Conservation (phyloP, 495 filamentous ascomycete species). For the Aspergillus sclerotiicarbonarius region DNA sequence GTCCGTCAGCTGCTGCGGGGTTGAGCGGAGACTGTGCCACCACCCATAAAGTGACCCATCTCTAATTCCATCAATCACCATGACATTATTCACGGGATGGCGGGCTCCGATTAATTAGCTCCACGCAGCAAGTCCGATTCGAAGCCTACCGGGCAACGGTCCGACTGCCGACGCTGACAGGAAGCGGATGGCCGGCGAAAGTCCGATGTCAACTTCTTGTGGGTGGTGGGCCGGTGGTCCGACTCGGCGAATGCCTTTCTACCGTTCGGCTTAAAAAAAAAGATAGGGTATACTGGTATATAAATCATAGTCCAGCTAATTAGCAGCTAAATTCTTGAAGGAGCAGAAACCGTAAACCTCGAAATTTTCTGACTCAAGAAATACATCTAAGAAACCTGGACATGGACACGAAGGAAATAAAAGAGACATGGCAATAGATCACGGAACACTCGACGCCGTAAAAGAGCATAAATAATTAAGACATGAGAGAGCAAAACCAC, state of each 20-base stretch:
- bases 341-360: constrained; percentile 12
- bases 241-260: too few relatives aligned
- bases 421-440: constrained; percentile 39
- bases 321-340: constrained; percentile 14
- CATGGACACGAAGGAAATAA: constrained; percentile 30
- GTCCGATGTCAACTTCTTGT: constrained; percentile 22
- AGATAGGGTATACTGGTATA: too few relatives aligned
- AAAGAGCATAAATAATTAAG: constrained; percentile 33
- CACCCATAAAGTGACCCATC: background rate
- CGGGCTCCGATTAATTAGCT: constrained; percentile 3
- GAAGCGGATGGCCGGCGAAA: constrained; percentile 27
- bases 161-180: constrained; percentile 28
- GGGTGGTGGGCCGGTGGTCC: too few relatives aligned
- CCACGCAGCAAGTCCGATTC: constrained; percentile 36
- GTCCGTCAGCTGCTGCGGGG: constrained; percentile 15
- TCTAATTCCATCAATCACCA: background rate
- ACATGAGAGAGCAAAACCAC: constrained; percentile 34
- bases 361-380: constrained; percentile 40
- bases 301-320: background rate
- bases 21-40: constrained; percentile 5
- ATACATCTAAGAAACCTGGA: constrained; percentile 41
- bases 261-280: too few relatives aligned
- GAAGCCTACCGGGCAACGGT: constrained; percentile 27
- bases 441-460: constrained; percentile 48
- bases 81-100: background rate